Evolutionary conservation across 148 eudicot species (phyloP), one percentile per base, ranked within the genome.

Genomic region (Vaccinium macrocarpon): DNA sequence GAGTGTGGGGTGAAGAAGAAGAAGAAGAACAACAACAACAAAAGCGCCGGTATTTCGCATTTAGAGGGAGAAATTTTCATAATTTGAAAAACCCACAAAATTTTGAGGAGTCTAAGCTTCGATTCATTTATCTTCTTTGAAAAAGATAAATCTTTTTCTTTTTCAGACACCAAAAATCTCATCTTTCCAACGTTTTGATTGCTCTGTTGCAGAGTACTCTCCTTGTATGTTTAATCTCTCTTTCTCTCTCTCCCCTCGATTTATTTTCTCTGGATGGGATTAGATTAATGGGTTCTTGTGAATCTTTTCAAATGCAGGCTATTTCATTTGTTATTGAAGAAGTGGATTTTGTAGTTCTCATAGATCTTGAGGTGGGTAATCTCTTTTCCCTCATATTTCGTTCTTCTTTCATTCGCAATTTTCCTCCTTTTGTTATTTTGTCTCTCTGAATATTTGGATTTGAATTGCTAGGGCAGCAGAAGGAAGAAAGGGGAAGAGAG

Each of bases 291-390:
- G 71, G 53, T 87, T 13, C 27, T 76, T 21, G 35, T 85, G 29
- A 42, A 51, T 70, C 18, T 52, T 32, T 73, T 84, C 10, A 76
- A 80, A 75, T 73, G 79, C 80, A 42, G 81, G 80, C 59, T 42
- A 70, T 32, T 8, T 51, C 52, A 6, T 18, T 71, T 13, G 32
- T 32, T 18, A n/a, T 82, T 46, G 29, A 18, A 61, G 80, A 73
- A 32, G 35, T 78, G 38, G 50, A 10, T 11, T 5, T 42, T 48
- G 15, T 62, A 57, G 46, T 85, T 72, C 18, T 29, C 86, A 46
- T 77, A 87, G 89, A 89, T 89, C 89, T 85, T 82, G 81, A 82
- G 80, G 85, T 87, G 81, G 79, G 82, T 84, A 57, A 81, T 35
- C 16, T 81, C n/a, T 85, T 46, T 75, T 35, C 49, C 82, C 42